Base-by-base conservation (phyloP, 169 alveolate species). In the Eimeria tenella region DNA sequence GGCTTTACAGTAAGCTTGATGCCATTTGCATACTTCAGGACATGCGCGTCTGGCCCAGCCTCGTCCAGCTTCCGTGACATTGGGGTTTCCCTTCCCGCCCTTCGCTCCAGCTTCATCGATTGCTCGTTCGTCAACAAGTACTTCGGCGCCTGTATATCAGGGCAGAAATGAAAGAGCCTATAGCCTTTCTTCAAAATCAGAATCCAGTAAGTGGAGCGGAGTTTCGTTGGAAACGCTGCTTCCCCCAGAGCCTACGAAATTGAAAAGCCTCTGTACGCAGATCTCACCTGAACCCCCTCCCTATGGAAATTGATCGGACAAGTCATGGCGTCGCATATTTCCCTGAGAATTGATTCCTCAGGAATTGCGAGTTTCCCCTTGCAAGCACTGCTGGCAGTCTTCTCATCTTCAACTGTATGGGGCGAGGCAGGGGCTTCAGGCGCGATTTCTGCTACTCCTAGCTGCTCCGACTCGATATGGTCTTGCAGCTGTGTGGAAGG, bases 401-500 rank as follows among this genome's bases (percentile, higher is more conserved):
- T 42, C 23, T 52, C 77, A 31, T 56, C 75, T 17, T 58, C 21
- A 42, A 11, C 25, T 19, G 8, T 42, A 7, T 23, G 63, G 52
- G 62, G 31, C 42, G 9, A 13, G 77, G 60, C 42, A 23, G 49
- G 50, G 3, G 23, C 60, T 25, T 23, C 90, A 62, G 17, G 55
- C 6, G 11, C 15, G 58, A n/a, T 21, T 7, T 56, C 60, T 42
- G 58, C 77, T 19, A 58, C 70, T 17, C 60, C 90, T 9, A 4
- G 10, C 86, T 13, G 86, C 86, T 75, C 86, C 88, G 52, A 10
- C 56, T 52, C 88, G 49, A 83, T 19, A 75, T 83, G 90, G 90
- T 77, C 90, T 52, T 60, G 74, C 90, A 83, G 90, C 90, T 83
- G 90, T 19, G 90, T 83, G 68, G 58, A 25, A 23, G 90, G 75